These are phyloP conservation scores for Blastomyces emzantsi DNA, from an alignment of 2,329 filamentous ascomycete species.

Conservation along the genomic window DNA sequence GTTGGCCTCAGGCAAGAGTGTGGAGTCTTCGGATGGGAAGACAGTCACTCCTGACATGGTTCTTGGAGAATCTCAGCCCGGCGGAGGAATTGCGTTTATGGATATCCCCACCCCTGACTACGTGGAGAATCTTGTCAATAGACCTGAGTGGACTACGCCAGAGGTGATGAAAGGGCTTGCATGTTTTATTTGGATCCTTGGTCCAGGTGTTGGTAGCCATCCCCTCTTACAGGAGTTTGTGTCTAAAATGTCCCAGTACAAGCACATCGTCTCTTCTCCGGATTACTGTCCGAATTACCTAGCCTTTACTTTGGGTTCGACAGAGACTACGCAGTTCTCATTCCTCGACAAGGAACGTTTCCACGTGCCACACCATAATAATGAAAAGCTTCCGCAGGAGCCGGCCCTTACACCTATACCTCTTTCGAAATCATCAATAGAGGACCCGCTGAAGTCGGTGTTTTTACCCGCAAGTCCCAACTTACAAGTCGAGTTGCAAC, in stretches of 20 bases:
- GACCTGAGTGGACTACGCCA: slow-evolving; percentile 61
- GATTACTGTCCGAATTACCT: slow-evolving; percentile 71
- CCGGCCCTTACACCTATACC: not conserved
- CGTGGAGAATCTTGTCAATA: slow-evolving; percentile 57
- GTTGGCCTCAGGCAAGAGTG: slow-evolving; percentile 55
- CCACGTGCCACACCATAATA: slow-evolving; percentile 57
- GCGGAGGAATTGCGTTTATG: slow-evolving; percentile 67
- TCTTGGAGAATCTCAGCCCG: slow-evolving; percentile 56
- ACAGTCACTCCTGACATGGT: slow-evolving; percentile 82
- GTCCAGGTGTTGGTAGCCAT: slow-evolving; percentile 56
- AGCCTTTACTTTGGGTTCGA: slow-evolving; percentile 56
- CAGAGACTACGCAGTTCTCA: slow-evolving; percentile 59
- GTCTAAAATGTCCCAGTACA: slow-evolving; percentile 47
- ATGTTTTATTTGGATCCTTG: slow-evolving; percentile 73
- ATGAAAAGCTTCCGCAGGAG: slow-evolving; percentile 35
- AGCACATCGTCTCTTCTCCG: slow-evolving; percentile 68
- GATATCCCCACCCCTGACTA: slow-evolving; percentile 67
- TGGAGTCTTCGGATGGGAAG: slow-evolving; percentile 55
- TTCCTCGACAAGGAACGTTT: slow-evolving; percentile 68
- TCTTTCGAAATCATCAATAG: not conserved
- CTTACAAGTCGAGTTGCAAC: slow-evolving; percentile 38
- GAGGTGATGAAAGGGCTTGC: slow-evolving; percentile 59
- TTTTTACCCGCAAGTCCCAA: slow-evolving; percentile 33
- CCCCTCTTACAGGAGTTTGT: slow-evolving; percentile 61
- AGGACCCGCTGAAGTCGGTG: not conserved